phyloP scores from a whole-genome alignment of 345 rosid species.

The Boechera divaricarpa region DNA sequence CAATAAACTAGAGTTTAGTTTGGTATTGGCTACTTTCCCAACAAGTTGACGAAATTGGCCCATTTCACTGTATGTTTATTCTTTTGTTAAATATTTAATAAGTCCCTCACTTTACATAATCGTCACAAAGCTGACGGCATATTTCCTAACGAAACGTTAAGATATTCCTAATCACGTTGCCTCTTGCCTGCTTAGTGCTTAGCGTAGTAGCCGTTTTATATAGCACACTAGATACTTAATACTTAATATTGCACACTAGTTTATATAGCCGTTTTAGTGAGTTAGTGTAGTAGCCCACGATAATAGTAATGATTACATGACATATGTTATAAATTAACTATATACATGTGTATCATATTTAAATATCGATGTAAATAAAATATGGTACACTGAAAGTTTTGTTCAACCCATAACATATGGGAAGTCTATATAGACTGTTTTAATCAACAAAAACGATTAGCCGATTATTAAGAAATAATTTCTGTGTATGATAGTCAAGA shows the following conservation, averaged over 20 bases:
- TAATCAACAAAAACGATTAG: constrained; percentile 13
- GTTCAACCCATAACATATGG: constrained; percentile 8
- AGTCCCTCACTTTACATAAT: constrained; percentile 35
- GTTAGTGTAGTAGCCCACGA: constrained; percentile 13
- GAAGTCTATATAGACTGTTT: neutral
- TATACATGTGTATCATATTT: neutral
- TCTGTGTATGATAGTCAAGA: neutral
- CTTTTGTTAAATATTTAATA: constrained; percentile 18
- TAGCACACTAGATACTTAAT: constrained; percentile 6
- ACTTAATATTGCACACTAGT: neutral
- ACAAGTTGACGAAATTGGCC: constrained; percentile 39
- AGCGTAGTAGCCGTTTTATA: constrained; percentile 12
- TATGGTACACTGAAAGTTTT: constrained; percentile 4
- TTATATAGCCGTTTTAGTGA: neutral
- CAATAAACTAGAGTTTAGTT: constrained; percentile 33
- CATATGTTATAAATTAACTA: constrained; percentile 11
- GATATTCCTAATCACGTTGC: constrained; percentile 16
- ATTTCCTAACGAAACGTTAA: constrained; percentile 21
- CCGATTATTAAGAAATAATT: neutral
- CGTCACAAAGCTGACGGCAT: constrained; percentile 42
- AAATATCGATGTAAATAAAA: neutral
- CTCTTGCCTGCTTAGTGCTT: neutral
- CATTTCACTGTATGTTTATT: constrained; percentile 16
- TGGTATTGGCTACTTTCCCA: constrained; percentile 42
- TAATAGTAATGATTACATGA: neutral